Evolutionary conservation across 805 yeast species (phyloP).

Genomic region (Geotrichum ghanense): DNA sequence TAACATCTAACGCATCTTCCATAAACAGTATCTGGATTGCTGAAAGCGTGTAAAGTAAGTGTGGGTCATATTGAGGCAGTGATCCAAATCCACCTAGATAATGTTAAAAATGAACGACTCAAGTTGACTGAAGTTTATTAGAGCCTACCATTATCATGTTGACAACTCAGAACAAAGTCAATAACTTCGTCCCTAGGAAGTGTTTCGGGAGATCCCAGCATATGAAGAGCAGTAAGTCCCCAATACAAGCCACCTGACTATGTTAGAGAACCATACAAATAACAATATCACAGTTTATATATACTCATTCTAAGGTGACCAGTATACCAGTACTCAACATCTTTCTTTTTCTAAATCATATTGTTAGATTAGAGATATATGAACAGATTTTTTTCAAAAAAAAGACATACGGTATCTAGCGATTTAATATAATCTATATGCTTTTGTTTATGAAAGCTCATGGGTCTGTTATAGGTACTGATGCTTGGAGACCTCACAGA

Average conservation of each 20-base stretch:
- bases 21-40: slow-evolving; percentile 72
- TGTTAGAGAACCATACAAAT: neutral
- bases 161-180: slow-evolving; percentile 60
- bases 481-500: too few relatives aligned
- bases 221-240: slow-evolving; percentile 73
- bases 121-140: neutral
- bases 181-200: slow-evolving; percentile 54
- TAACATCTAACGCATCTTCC: slow-evolving; percentile 43
- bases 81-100: slow-evolving; percentile 65
- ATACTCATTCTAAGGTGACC: slow-evolving; percentile 73
- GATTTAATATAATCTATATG: slow-evolving; percentile 48
- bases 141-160: slow-evolving; percentile 26
- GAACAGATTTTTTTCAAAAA: neutral
- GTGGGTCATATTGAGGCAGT: slow-evolving; percentile 82
- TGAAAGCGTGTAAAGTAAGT: slow-evolving; percentile 70
- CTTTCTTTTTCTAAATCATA: slow-evolving; percentile 32
- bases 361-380: too few relatives aligned
- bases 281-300: slow-evolving; percentile 2
- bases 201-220: slow-evolving; percentile 44
- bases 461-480: too few relatives aligned
- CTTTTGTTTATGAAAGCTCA: slow-evolving; percentile 29
- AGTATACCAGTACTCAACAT: slow-evolving; percentile 73
- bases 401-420: slow-evolving; percentile 31
- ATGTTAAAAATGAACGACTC: slow-evolving; percentile 38
- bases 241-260: slow-evolving; percentile 69